These are phyloP conservation scores for Plasmodium cynomolgi DNA, from an alignment of 169 alveolate genomes.

Conservation along the genomic window DNA sequence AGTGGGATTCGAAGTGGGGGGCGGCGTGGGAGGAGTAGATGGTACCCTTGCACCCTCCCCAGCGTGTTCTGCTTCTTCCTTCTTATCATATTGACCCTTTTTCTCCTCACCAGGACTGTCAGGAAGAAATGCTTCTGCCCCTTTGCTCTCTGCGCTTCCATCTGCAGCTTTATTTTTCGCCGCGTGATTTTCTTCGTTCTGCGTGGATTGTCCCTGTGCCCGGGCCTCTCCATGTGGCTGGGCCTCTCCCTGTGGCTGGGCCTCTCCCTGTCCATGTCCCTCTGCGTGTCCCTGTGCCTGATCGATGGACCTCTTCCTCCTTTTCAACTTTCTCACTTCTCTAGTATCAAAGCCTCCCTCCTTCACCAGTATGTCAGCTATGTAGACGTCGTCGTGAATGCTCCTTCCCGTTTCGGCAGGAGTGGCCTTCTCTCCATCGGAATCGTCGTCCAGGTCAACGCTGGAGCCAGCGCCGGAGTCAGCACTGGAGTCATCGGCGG, in stretches of 20 bases:
- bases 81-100: background rate
- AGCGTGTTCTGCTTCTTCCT: background rate
- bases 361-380: background rate
- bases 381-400: background rate
- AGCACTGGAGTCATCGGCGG: background rate
- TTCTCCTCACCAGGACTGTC: background rate
- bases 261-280: background rate
- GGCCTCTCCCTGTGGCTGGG: background rate
- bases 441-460: background rate
- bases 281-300: background rate
- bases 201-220: background rate
- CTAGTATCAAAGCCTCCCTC: background rate
- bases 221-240: too few species aligned
- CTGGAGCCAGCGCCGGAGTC: background rate
- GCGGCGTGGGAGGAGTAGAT: background rate
- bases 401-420: background rate
- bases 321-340: background rate
- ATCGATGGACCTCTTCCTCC: conserved; percentile 9
- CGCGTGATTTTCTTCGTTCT: background rate
- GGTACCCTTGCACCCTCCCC: background rate
- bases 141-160: background rate
- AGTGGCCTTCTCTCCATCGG: background rate
- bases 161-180: background rate
- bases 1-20: too few species aligned
- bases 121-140: background rate